These are phyloP conservation scores for Saccharomycopsis oosterbeekiorum DNA, from an alignment of 805 yeast species.

Conservation along the genomic window DNA sequence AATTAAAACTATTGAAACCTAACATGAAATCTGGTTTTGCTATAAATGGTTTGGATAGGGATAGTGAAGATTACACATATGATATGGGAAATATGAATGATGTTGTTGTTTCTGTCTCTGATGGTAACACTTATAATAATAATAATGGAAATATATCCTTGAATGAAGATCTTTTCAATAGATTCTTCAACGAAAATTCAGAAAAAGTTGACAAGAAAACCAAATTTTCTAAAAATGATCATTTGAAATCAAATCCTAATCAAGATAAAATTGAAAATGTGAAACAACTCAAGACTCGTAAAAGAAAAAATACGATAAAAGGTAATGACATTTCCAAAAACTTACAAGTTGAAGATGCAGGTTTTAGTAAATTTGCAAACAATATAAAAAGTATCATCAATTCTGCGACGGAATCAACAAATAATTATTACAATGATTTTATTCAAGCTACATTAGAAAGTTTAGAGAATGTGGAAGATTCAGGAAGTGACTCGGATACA, in stretches of 20 bases:
- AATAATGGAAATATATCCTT: not conserved
- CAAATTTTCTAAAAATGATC: not conserved
- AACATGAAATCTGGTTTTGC: slow-evolving; percentile 18
- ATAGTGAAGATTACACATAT: slow-evolving; percentile 14
- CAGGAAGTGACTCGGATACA: slow-evolving; percentile 5
- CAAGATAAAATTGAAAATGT: not conserved
- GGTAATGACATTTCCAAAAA: not conserved
- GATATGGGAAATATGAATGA: slow-evolving; percentile 1
- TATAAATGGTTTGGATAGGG: slow-evolving; percentile 19
- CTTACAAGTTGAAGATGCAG: not conserved
- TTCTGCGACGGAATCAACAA: slow-evolving; percentile 13
- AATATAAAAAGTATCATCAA: slow-evolving; percentile 15
- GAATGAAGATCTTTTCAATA: slow-evolving; percentile 9
- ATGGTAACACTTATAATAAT: not conserved
- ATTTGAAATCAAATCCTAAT: not conserved
- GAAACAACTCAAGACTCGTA: not conserved
- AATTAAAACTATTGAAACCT: slow-evolving; percentile 55
- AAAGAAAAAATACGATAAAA: not conserved
- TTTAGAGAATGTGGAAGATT: not conserved
- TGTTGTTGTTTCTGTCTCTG: not conserved
- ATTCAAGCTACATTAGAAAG: slow-evolving; percentile 9
- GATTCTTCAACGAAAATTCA: slow-evolving; percentile 17
- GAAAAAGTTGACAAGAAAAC: slow-evolving; percentile 4
- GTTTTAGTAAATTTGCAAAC: slow-evolving; percentile 6
- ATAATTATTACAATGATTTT: slow-evolving; percentile 13